Evolutionary conservation across 2,329 filamentous ascomycete genomes (phyloP), one percentile per base, ranked within the genome.

Genomic region (Epichloe gansuensis): DNA sequence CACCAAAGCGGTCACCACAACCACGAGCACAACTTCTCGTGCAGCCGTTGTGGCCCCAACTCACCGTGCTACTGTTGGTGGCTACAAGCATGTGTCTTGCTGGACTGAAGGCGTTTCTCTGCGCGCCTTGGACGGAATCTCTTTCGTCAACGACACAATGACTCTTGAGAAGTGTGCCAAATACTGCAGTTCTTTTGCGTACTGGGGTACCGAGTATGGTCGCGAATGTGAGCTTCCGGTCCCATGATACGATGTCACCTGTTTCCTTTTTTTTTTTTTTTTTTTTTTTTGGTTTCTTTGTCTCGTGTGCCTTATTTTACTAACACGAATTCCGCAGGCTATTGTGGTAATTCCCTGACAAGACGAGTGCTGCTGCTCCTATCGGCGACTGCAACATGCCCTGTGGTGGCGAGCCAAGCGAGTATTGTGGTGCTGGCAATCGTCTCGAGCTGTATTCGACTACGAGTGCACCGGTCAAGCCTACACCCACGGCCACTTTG

Each of bases 151-250:
- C 56, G 72, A 77, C 41, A 64, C 64, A 23, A 77, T 77, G 74
- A 77, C 75, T 2, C 62, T 76, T 9, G 73, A 76, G 52, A 67
- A 63, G 43, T 78, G 75, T 60, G 67, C 69, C 65, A 55, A 56
- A 2, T 74, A 71, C 62, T 78, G 75, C 65, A 69, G 67, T 2
- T 66, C 65, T 1, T 77, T 70, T 59, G 63, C 66, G 46, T 76
- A 73, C 57, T 78, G 71, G 65, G 76, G 71, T 3, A 72, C 75
- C 5, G 75, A 79, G 58, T 78, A 74, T 55, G 73, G 74, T 9
- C 67, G 72, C 31, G 75, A 78, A 61, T 77, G 75, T 70, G 54
- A 66, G 67, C 62, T 13, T 21, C 15, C 21, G 21, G 25, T 15
- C 11, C 23, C 37, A 39, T 39, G 37, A 13, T 39, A 13, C 37